Evolutionary conservation across 441 rosid genomes (phyloP), one percentile per base, ranked within the genome.

Genomic region (Gossypium gossypioides): DNA sequence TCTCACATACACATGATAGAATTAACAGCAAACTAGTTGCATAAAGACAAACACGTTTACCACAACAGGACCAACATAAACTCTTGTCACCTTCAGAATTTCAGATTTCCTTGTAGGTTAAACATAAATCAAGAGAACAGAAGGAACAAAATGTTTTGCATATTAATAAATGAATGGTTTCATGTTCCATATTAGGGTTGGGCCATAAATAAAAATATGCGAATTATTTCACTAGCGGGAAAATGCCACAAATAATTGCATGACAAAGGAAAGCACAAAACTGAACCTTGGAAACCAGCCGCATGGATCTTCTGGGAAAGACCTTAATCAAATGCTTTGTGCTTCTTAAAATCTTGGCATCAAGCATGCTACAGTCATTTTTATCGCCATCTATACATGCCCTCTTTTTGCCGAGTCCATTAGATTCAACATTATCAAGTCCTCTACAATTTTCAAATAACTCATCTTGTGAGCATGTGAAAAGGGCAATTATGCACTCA

Each of bases 251-350:
- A 40, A 4, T 42, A 64, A 64, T 64, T 10, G 32, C 69, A 40
- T 2, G 27, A 34, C 29, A 76, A 77, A 71, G 66, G 42, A 74
- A 58, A 73, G 32, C 54, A 51, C 55, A 29, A 70, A 79, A 62
- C 32, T 1, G 61, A 69, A 88, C 91, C 90, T 88, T 81, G 64
- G 85, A 74, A 71, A 85, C 85, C 77, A 85, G 86, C 78, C 89
- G 83, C 81, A 40, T 80, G 72, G 88, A 86, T 79, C 89, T 84
- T 72, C 92, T 82, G 6, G 82, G 90, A 69, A 72, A 73, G 21
- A 68, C 74, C 72, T 82, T 75, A 61, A 75, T 27, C 55, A 71
- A 72, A 63, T 54, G 81, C 67, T 79, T 81, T 24, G 71, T 27
- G 74, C 83, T 80, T 72, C 87, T 81, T 22, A 79, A 74, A 75